phyloP scores from a whole-genome alignment of 305 asterid species.

The Solanum hybrid region DNA sequence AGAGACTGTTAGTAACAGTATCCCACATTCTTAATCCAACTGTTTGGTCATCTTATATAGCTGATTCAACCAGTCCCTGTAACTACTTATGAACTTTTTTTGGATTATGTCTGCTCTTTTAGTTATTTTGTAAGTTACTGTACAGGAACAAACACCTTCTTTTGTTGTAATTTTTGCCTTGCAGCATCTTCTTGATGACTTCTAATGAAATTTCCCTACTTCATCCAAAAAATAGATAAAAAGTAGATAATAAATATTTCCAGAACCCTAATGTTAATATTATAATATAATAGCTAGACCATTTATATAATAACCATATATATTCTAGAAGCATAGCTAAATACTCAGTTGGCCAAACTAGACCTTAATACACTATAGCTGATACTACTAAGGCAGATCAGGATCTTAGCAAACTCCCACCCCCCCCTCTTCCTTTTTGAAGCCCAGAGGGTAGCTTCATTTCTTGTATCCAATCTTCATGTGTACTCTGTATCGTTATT shows the following conservation, averaged over 20 bases:
- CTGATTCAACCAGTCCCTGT: neutral
- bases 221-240: neutral
- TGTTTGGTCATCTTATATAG: neutral
- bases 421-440: neutral
- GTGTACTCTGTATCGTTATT: neutral
- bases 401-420: neutral
- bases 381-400: neutral
- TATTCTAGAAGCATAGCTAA: neutral
- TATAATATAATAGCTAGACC: neutral
- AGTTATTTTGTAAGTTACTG: neutral
- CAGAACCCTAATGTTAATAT: neutral
- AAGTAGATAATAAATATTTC: neutral
- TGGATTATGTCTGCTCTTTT: neutral
- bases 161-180: neutral
- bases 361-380: neutral
- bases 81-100: neutral
- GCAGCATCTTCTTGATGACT: neutral
- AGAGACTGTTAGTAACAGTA: neutral
- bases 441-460: too few relatives aligned
- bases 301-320: neutral
- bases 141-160: neutral
- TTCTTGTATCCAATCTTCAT: too few relatives aligned
- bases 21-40: neutral
- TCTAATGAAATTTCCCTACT: neutral
- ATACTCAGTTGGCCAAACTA: neutral